phyloP scores from a whole-genome alignment of 2,329 filamentous ascomycete genomes.

The Tothia fuscella region DNA sequence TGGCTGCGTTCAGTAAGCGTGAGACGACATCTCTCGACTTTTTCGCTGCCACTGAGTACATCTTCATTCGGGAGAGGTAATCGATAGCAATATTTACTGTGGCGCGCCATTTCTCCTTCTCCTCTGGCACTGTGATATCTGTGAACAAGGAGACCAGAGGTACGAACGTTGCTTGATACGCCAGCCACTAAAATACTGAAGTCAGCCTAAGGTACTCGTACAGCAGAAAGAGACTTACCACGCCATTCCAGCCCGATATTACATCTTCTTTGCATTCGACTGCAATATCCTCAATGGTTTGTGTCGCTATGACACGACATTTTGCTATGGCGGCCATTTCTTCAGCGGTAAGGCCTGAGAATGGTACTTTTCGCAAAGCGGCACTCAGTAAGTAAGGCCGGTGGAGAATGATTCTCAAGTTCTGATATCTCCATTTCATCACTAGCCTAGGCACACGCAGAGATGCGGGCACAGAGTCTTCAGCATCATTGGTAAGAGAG shows the following conservation, averaged over 20 bases:
- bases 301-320: constrained; percentile 56
- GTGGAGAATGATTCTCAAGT: constrained; percentile 64
- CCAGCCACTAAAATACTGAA: constrained; percentile 43
- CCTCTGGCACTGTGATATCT: constrained; percentile 38
- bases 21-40: constrained; percentile 31
- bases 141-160: constrained; percentile 64
- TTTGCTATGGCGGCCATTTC: constrained; percentile 57
- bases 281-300: constrained; percentile 61
- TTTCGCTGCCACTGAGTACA: constrained; percentile 33
- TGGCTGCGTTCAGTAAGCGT: constrained; percentile 30
- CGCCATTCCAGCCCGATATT: constrained; percentile 69
- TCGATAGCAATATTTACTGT: constrained; percentile 30
- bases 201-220: not conserved
- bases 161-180: constrained; percentile 71
- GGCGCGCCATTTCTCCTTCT: constrained; percentile 28
- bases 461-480: constrained; percentile 57
- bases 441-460: constrained; percentile 58
- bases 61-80: constrained; percentile 32
- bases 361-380: constrained; percentile 43
- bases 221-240: constrained; percentile 24
- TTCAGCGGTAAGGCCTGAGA: constrained; percentile 42
- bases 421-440: constrained; percentile 76
- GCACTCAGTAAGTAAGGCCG: constrained; percentile 56
- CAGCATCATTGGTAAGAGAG: constrained; percentile 24
- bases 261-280: constrained; percentile 59